Base-by-base conservation (phyloP, 768 basidiomycete species). In the Kwoniella sp. region DNA sequence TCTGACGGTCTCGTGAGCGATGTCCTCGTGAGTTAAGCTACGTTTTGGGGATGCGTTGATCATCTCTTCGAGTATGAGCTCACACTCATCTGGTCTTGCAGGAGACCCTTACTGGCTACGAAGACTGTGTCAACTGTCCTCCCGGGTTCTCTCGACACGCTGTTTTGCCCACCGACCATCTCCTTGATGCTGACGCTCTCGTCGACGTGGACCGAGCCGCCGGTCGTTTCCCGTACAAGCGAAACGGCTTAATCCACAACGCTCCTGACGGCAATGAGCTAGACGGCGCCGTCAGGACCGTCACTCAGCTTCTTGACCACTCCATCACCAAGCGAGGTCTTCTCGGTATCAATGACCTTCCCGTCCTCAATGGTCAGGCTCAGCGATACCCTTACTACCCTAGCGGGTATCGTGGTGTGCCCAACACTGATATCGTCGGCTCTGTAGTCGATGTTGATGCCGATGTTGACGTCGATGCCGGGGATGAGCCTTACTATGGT, bases 401-500 rank as follows among this genome's bases (percentile, higher is more conserved):
- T 10, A 47, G 49, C 29, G 53, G 60, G 30, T 49, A 47, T 26
- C 46, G 46, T 17, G 33, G 30, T 21, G 21, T 47, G 15, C 29
- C 29, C 30, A 17, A 8, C 13, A 26, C 25, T 6, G 24, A n/a
- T 44, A 15, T 21, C 6, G 49, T 50, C 17, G 36, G 27, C 47
- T 36, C 44, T 9, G 10, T 54, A 7, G 57, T 44, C n/a, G 56
- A 44, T 3, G 27, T 59, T 13, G 63, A 53, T 22, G 63, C 58
- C 27, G 50, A 64, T 25, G 37, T 64, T 17, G 58, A 64, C 26
- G 51, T 59, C 21, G 63, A 64, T 53, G 51, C 55, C 21, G 62
- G 48, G 6, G 60, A 64, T 22, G 55, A 64, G 21, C 62, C 62
- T 10, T 64, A 64, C 48, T 64, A 64, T 21, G 60, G 60, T n/a